phyloP scores from a whole-genome alignment of 202 grass and related monocot species.

The Bolboschoenoplectus hybrid region DNA sequence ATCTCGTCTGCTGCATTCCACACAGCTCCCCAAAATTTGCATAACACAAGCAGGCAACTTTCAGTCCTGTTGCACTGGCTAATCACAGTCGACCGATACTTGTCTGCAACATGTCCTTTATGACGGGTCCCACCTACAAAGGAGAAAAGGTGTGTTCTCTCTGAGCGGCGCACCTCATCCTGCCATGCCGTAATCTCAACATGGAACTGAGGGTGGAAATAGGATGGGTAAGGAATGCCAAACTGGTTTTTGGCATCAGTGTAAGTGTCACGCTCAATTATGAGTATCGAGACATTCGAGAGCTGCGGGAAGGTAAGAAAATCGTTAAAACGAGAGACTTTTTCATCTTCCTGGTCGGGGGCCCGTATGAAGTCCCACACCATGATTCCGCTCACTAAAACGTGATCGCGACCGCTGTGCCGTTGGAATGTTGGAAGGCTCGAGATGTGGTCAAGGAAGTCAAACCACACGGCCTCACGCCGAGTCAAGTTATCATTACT shows the following conservation, averaged over 20 bases:
- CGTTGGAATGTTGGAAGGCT: conserved; percentile 34
- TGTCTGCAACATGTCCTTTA: conserved; percentile 26
- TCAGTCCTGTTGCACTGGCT: conserved; percentile 43
- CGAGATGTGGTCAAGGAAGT: conserved; percentile 31
- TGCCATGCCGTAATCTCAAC: conserved; percentile 44
- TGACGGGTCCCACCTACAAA: conserved; percentile 21
- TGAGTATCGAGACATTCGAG: conserved; percentile 53
- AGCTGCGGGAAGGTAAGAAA: conserved; percentile 52
- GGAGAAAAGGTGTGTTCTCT: conserved; percentile 45
- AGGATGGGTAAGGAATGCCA: conserved; percentile 54
- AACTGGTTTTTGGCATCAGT: conserved; percentile 52
- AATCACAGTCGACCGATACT: conserved; percentile 35
- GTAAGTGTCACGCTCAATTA: conserved; percentile 52
- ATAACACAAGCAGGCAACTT: conserved; percentile 55
- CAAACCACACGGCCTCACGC: conserved; percentile 39
- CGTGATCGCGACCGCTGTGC: conserved; percentile 55
- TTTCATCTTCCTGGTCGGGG: conserved; percentile 6
- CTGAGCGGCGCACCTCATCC: conserved; percentile 39
- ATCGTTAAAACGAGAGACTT: conserved; percentile 46
- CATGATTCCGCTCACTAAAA: conserved; percentile 51
- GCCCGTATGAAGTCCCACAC: conserved; percentile 58
- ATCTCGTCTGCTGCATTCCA: conserved; percentile 30
- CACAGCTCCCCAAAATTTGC: conserved; percentile 38
- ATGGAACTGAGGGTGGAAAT: conserved; percentile 58
- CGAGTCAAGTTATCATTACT: conserved; percentile 38